These are phyloP conservation scores for Jaapia argillacea DNA, from an alignment of 768 basidiomycete genomes.

Conservation along the genomic window DNA sequence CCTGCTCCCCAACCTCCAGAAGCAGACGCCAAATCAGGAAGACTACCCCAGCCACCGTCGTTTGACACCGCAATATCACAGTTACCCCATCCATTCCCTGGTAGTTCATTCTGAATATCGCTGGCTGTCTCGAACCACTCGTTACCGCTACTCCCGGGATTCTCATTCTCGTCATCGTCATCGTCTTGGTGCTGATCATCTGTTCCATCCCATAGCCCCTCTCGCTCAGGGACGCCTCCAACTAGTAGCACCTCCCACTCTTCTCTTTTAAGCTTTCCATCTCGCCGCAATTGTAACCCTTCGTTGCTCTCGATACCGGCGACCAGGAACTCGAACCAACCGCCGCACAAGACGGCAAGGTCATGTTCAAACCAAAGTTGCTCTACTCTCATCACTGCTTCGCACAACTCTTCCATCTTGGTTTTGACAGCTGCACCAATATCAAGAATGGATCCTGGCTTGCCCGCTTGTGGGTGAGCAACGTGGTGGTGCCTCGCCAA, in stretches of 20 bases:
- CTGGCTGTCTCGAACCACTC: too few relatives aligned
- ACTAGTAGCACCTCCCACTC: constrained; percentile 23
- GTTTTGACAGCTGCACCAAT: constrained; percentile 40
- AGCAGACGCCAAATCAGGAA: too few relatives aligned
- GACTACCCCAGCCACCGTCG: too few relatives aligned
- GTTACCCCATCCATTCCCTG: too few relatives aligned
- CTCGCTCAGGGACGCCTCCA: constrained; percentile 8
- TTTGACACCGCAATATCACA: too few relatives aligned
- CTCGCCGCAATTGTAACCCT: constrained; percentile 14
- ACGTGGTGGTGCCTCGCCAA: constrained; percentile 37
- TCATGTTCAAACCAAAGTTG: constrained; percentile 37
- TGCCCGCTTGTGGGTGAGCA: constrained; percentile 37
- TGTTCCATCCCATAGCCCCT: too few relatives aligned
- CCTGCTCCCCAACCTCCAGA: too few relatives aligned
- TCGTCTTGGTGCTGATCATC: constrained; percentile 13
- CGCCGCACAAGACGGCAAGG: constrained; percentile 41
- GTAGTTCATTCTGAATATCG: too few relatives aligned
- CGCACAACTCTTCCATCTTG: constrained; percentile 45
- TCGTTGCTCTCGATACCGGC: constrained; percentile 30
- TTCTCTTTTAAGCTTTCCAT: constrained; percentile 9
- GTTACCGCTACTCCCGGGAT: too few relatives aligned
- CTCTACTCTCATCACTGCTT: constrained; percentile 32
- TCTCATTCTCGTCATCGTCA: not conserved
- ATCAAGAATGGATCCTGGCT: constrained; percentile 29
- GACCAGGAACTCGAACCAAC: constrained; percentile 47